A percentile compares a stretch with the other conserved stretches of the same genome.
These are phyloP conservation scores for Sphagnum fallax DNA, from an alignment of 228 moss, liverwort and hornwort genomes.

Conservation along the genomic window DNA sequence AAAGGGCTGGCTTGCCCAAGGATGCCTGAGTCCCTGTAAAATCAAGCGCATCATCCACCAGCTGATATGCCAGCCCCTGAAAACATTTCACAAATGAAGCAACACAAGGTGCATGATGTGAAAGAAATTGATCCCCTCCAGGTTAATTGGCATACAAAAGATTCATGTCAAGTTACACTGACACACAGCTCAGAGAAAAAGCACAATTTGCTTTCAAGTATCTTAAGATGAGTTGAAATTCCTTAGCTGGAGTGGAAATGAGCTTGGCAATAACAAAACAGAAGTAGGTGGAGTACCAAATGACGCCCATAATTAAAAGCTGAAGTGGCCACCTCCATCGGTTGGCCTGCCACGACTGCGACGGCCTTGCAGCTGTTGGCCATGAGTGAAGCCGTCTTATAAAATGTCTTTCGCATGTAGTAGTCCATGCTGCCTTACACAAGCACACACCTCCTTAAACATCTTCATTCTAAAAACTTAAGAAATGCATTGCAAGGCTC, in stretches of 20 bases:
- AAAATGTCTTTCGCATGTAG: conserved; percentile 93
- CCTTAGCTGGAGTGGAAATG: too few species aligned
- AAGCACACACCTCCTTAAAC: neutral
- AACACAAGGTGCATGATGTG: neutral
- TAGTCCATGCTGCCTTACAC: conserved; percentile 76
- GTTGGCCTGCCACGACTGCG: conserved; percentile 78
- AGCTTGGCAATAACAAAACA: too few species aligned
- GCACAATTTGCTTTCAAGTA: too few species aligned
- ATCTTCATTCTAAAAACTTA: too few species aligned
- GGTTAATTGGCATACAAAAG: neutral
- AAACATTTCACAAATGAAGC: neutral
- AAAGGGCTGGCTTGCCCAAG: conserved; percentile 88
- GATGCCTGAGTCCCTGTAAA: conserved; percentile 76
- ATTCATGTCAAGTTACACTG: neutral
- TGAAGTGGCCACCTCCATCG: conserved; percentile 66
- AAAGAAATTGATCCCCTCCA: neutral
- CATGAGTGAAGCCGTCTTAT: conserved; percentile 94
- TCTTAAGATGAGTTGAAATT: too few species aligned
- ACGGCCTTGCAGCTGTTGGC: conserved; percentile 93
- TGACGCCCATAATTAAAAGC: conserved; percentile 93
- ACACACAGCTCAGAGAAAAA: too few species aligned
- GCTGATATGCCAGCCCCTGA: conserved; percentile 95
- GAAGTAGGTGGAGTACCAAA: conserved; percentile 37
- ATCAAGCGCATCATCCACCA: conserved; percentile 95
- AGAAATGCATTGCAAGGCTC: too few species aligned